Evolutionary conservation across 345 rosid species (phyloP), one percentile per base, ranked within the genome.

Genomic region (Theobroma cacao): DNA sequence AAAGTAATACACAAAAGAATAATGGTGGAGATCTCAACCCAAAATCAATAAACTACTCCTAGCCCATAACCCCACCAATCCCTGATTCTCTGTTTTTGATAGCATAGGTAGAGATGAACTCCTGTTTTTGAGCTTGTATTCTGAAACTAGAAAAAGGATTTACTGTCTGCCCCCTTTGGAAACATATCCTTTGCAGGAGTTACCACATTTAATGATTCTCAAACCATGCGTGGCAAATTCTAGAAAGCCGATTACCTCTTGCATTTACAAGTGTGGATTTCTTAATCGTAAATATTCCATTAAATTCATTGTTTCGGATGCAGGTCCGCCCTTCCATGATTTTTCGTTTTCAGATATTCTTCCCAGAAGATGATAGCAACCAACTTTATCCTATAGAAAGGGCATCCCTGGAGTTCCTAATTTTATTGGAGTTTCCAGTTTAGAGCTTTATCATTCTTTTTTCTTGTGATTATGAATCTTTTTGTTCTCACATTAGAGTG

Each of bases 241-340:
- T 62, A 24, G 11, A 14, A 34, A 9, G 45, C 17, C 18, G 22
- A 62, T 12, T 17, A 30, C 59, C 3, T 60, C 59, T 67, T 7
- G 53, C 0, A 14, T 18, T 41, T 3, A 3, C 13, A 41, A 33
- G 4, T 56, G 31, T 80, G 48, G 24, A 18, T 38, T 71, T 43
- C 45, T 74, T 22, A 20, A 5, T 26, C 28, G 8, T 40, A 15
- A 34, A 10, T 74, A 71, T 13, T 60, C 41, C 2, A 72, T 56
- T 33, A 48, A 52, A 38, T n/a, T 72, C 22, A 61, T 22, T 68
- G 53, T 14, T 64, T 62, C 53, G 56, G 31, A 69, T 80, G 84
- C 92, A 95, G 98, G 97, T 84, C 97, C 97, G 33, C 96, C 99
- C 12, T 93, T 92, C 85, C 98, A 92, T 82, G 97, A 95, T 81